A percentile compares a stretch with the other conserved stretches of the same genome.
These are phyloP conservation scores for Misopates orontium DNA, from an alignment of 257 asterid genomes.

Conservation along the genomic window DNA sequence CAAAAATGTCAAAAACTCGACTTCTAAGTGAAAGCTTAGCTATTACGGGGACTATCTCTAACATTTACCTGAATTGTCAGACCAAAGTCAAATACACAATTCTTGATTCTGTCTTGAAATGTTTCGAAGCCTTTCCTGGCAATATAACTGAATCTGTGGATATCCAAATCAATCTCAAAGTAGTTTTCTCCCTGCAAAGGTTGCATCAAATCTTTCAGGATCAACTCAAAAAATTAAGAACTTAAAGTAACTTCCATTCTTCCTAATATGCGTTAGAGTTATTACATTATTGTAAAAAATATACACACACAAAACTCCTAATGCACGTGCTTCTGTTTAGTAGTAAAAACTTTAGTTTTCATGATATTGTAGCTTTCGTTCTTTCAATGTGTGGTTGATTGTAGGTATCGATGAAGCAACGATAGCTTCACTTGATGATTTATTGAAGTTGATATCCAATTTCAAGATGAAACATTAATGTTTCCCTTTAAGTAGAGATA, in stretches of 20 bases:
- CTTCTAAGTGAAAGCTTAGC: neutral
- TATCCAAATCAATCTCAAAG: slow-evolving; percentile 87
- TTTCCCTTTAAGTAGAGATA: neutral
- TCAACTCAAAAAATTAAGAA: neutral
- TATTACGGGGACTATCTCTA: neutral
- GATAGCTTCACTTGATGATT: neutral
- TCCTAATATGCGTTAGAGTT: neutral
- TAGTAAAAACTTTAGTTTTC: too few species aligned
- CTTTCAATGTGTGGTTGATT: too few species aligned
- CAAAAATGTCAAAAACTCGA: slow-evolving; percentile 11
- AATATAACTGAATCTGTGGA: slow-evolving; percentile 85
- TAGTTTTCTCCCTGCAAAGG: slow-evolving; percentile 78
- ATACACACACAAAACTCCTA: too few species aligned
- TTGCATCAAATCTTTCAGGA: slow-evolving; percentile 6
- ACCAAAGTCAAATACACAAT: slow-evolving; percentile 83
- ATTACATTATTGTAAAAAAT: too few species aligned
- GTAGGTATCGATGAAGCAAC: neutral
- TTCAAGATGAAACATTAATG: slow-evolving; percentile 3
- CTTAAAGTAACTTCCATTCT: slow-evolving; percentile 2
- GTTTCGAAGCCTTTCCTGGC: slow-evolving; percentile 91
- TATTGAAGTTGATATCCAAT: neutral
- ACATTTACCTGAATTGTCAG: slow-evolving; percentile 82
- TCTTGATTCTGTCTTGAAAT: slow-evolving; percentile 77
- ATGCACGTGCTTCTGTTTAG: too few species aligned
- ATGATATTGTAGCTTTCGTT: too few species aligned